Evolutionary conservation across 805 yeast genomes (phyloP).

Genomic region (Wickerhamomyces tratensis): DNA sequence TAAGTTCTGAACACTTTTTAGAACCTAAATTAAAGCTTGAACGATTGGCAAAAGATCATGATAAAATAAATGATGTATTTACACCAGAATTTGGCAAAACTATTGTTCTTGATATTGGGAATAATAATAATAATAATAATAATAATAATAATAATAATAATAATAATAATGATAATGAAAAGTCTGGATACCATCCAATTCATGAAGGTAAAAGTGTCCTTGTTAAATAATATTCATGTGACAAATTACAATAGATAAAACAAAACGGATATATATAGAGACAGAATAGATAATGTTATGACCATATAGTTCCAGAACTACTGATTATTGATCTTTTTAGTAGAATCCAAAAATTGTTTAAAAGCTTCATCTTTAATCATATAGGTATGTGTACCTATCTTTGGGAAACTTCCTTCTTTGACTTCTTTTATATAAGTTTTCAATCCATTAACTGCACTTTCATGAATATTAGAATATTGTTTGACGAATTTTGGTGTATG

Average conservation of each 20-base stretch:
- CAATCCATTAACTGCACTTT: constrained; percentile 41
- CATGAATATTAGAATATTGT: constrained; percentile 44
- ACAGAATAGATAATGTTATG: constrained; percentile 1
- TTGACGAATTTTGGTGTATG: constrained; percentile 69
- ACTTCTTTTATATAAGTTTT: constrained; percentile 53
- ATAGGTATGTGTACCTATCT: constrained; percentile 50
- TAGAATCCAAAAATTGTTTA: too few species aligned
- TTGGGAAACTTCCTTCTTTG: constrained; percentile 46
- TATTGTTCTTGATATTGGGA: constrained; percentile 46
- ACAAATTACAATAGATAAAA: background rate
- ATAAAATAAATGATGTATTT: constrained; percentile 29
- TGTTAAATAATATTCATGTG: constrained; percentile 9
- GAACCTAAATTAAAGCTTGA: constrained; percentile 68
- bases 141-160: constrained; percentile 53
- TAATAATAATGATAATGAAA: constrained; percentile 42
- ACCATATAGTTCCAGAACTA: too few species aligned
- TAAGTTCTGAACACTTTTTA: constrained; percentile 78
- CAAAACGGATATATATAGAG: background rate
- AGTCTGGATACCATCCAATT: constrained; percentile 12
- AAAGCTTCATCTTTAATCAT: constrained; percentile 46
- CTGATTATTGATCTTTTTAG: too few species aligned
- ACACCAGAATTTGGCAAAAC: constrained; percentile 79
- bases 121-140: constrained; percentile 42
- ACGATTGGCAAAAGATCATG: constrained; percentile 33
- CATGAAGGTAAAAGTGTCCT: constrained; percentile 23